Percentiles rank a stretch among this genome's conserved stretches.
Conservation (phyloP, 257 asterid genomes). For the Misopates orontium region DNA sequence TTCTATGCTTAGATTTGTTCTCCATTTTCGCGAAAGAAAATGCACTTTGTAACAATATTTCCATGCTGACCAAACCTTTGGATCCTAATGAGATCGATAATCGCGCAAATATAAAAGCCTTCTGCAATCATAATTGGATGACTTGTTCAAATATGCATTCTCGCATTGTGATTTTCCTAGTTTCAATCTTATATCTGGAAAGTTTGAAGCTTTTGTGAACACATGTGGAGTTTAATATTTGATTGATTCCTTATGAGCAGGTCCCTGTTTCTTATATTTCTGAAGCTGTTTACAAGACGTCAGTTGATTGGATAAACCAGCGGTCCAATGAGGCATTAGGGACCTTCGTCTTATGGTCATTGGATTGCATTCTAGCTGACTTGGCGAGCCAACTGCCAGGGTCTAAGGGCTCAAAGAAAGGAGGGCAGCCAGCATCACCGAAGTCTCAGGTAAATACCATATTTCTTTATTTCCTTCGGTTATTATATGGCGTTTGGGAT, state of each 20-base stretch:
- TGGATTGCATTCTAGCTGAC: conserved; percentile 71
- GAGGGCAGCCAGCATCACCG: conserved; percentile 57
- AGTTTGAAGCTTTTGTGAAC: conserved; percentile 8
- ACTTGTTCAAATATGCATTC: too few species aligned
- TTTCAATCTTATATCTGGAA: background rate
- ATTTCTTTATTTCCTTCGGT: background rate
- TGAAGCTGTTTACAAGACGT: conserved; percentile 68
- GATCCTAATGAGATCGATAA: too few species aligned
- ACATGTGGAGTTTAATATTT: conserved; percentile 10
- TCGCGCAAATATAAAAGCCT: too few species aligned
- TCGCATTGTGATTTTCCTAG: background rate
- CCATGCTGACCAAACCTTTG: too few species aligned
- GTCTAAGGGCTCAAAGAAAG: conserved; percentile 68
- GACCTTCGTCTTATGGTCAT: conserved; percentile 67
- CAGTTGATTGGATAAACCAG: conserved; percentile 83
- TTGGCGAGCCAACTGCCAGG: conserved; percentile 53
- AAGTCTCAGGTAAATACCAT: conserved; percentile 69
- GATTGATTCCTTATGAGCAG: conserved; percentile 33
- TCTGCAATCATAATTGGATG: background rate
- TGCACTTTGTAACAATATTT: too few species aligned
- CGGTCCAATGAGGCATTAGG: conserved; percentile 67
- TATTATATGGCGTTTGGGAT: background rate
- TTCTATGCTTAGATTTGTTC: too few species aligned
- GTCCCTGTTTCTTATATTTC: conserved; percentile 70
- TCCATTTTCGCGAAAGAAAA: too few species aligned